Evolutionary conservation across 2,329 filamentous ascomycete species (phyloP), one percentile per base, ranked within the genome.

Genomic region (Juglanconis juglandina): DNA sequence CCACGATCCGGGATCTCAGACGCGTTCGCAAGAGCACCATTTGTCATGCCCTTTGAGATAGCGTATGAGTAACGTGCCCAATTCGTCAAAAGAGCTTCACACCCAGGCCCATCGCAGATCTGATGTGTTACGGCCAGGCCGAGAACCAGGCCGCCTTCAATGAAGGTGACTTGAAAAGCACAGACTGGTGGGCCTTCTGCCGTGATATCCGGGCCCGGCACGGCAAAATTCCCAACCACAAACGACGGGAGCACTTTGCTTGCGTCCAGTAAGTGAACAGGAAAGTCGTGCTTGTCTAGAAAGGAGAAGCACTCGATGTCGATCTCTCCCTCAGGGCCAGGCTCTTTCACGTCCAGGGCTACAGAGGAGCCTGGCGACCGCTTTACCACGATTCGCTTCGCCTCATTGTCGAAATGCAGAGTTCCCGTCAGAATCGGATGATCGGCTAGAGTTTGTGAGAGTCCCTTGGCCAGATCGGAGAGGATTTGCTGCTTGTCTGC

Each of bases 141-240:
- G 9, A 72, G 46, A 41, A 72, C 63, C 13, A 71, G 42, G n/a
- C 70, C 70, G 35, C 68, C 68, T 6, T 48, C 56, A 54, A 72
- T 68, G 50, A 71, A 70, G 58, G 64, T 72, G 54, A 66, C 37
- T 56, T 72, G 69, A 11, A 67, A 65, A 8, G 62, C 64, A 14
- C 39, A 46, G 59, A 49, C 50, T 14, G 50, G 41, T 24, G 59
- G 54, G 2, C 55, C 59, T 5, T 51, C 42, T 8, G 54, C 48
- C 35, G 54, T 44, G 24, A 60, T n/a, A 7, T 56, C 53, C 17
- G 52, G 34, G 1, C 37, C 58, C 9, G 58, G 53, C 13, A 60
- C 24, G n/a, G 58, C 53, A 5, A 56, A 56, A 24, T 24, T 24
- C 13, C 14, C 48, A 10, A 33, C 52, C 53, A 46, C 58, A 11